Evolutionary conservation across 768 basidiomycete genomes (phyloP), one percentile per base, ranked within the genome.

Genomic region (Trametes meyenii): DNA sequence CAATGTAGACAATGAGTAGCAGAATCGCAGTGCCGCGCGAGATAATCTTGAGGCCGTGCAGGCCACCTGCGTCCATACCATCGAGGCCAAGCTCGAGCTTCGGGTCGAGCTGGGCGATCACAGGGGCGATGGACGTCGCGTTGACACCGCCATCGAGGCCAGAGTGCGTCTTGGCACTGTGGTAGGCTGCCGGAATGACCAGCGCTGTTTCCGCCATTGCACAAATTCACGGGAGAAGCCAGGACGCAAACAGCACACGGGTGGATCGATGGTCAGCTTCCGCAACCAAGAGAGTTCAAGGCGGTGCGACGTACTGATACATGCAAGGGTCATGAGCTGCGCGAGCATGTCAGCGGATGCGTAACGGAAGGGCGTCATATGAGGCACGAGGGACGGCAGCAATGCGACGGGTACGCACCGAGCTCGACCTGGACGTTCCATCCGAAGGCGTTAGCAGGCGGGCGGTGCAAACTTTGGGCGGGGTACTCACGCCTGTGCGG

Each of bases 141-240:
- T 64, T 64, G 51, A n/a, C 58, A 45, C 52, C 56, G 55, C 45
- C 53, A 8, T 52, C 51, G n/a, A 54, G 46, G 36, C 50, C 54
- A 14, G 43, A 50, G 56, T 66, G 55, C 16, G 64, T 58, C 39
- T 75, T 68, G 23, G 85, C 79, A 67, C 78, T 82, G 65, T 84
- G 79, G 67, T 92, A 96, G 3, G 94, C 94, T 40, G 95, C 94
- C 35, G 94, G 94, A 60, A 96, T 91, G 67, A 96, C 87, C 40
- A 97, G 84, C 42, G 93, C 89, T 81, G 46, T 60, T 55, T 29
- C 17, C 33, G 52, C 38, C 58, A 36, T 60, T 46, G 46, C 58
- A 40, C 11, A 44, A 5, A 3, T 35, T 5, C 2, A 40, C 8
- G 29, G n/a, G 19, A 19, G 17, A 26, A 5, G 33, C 23, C 33